Percentiles rank a stretch among this genome's conserved stretches.
Conservation (phyloP, 108 stramenopile species). For the Skeletonema tropicum region DNA sequence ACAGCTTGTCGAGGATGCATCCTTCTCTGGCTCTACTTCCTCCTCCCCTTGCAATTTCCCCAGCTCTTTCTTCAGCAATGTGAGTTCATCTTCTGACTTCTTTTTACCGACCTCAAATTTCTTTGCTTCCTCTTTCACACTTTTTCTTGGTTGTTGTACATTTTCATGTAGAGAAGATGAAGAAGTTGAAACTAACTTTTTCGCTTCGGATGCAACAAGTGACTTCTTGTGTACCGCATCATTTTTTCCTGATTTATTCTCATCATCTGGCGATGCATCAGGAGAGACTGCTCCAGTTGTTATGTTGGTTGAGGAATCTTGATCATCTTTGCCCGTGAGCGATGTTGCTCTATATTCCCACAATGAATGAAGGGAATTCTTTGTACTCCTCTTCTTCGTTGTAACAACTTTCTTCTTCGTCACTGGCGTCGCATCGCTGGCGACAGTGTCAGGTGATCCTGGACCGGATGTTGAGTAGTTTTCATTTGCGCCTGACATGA, state of each 20-base stretch:
- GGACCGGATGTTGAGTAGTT: neutral
- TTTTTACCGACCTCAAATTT: slow-evolving; percentile 1
- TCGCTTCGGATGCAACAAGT: neutral
- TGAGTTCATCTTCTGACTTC: neutral
- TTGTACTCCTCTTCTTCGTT: neutral
- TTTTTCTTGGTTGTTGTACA: neutral
- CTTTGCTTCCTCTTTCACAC: neutral
- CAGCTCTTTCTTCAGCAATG: slow-evolving; percentile 2
- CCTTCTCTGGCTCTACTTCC: neutral
- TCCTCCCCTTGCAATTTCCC: neutral
- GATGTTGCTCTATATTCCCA: neutral
- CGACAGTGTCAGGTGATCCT: neutral
- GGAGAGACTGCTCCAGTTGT: neutral
- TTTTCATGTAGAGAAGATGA: neutral
- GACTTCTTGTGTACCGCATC: neutral
- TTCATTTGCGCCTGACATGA: neutral
- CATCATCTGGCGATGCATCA: neutral
- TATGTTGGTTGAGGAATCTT: neutral
- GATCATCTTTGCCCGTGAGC: neutral
- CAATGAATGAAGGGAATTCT: neutral
- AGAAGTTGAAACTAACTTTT: neutral
- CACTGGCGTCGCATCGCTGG: slow-evolving; percentile 2
- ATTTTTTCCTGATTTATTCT: too few species aligned
- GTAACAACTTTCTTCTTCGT: neutral
- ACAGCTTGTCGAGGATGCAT: neutral